phyloP scores from a whole-genome alignment of 2,329 filamentous ascomycete species.

The Fusarium musae region DNA sequence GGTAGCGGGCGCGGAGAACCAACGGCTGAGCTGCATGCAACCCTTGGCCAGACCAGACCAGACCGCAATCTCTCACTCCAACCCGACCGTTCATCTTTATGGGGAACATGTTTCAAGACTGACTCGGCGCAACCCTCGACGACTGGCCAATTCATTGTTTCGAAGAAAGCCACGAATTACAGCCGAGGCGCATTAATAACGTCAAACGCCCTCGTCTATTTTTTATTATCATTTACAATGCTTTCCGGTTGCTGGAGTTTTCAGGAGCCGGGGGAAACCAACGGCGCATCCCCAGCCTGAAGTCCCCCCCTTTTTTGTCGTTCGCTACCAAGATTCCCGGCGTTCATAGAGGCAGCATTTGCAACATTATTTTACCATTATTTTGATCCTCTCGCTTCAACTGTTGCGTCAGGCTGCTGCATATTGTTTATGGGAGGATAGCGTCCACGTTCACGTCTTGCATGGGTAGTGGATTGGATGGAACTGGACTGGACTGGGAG shows the following conservation, averaged over 20 bases:
- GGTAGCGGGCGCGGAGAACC: slow-evolving; percentile 20
- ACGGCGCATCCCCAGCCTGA: not conserved
- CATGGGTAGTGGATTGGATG: slow-evolving; percentile 14
- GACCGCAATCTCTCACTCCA: slow-evolving; percentile 7
- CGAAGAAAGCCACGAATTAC: slow-evolving; percentile 23
- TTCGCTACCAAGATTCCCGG: slow-evolving; percentile 40
- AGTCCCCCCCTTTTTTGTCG: slow-evolving; percentile 18
- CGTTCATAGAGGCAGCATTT: slow-evolving; percentile 41
- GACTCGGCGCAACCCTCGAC: slow-evolving; percentile 21
- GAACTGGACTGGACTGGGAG: not conserved
- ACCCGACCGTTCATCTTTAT: slow-evolving; percentile 9
- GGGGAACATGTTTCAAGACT: slow-evolving; percentile 24
- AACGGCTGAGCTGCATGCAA: not conserved
- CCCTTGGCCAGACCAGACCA: not conserved
- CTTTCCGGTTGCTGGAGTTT: slow-evolving; percentile 24
- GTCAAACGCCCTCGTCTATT: slow-evolving; percentile 13
- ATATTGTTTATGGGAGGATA: slow-evolving; percentile 19
- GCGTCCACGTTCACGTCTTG: slow-evolving; percentile 3
- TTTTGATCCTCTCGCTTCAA: slow-evolving; percentile 28
- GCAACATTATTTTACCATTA: slow-evolving; percentile 20
- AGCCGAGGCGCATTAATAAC: slow-evolving; percentile 19
- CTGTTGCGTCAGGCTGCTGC: slow-evolving; percentile 20
- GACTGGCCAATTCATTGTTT: slow-evolving; percentile 26
- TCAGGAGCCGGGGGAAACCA: not conserved
- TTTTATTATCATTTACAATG: not conserved